These are phyloP conservation scores for Plantago major DNA, from an alignment of 257 asterid species.

Conservation along the genomic window DNA sequence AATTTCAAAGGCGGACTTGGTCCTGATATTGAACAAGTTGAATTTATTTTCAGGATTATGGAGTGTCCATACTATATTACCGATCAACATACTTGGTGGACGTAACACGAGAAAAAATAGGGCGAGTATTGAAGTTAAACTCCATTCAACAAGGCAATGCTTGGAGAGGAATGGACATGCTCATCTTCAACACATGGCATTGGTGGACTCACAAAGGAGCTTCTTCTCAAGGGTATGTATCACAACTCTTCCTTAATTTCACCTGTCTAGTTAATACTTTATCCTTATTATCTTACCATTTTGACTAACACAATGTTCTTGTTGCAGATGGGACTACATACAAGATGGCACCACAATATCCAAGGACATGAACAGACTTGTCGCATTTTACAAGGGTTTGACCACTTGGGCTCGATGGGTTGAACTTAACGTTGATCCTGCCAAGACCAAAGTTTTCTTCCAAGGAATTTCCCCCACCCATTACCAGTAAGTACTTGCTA, in stretches of 20 bases:
- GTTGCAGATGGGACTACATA: constrained; percentile 34
- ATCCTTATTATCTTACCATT: neutral
- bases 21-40: neutral
- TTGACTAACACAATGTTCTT: neutral
- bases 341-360: constrained; percentile 29
- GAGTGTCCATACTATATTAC: constrained; percentile 45
- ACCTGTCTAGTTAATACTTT: neutral
- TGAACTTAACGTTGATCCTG: constrained; percentile 1
- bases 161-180: constrained; percentile 81
- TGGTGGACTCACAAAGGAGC: constrained; percentile 88
- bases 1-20: neutral
- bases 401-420: constrained; percentile 41
- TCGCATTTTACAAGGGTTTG: constrained; percentile 35
- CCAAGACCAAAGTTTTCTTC: constrained; percentile 31
- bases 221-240: constrained; percentile 45
- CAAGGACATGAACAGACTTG: constrained; percentile 32
- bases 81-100: constrained; percentile 69
- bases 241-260: neutral
- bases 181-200: constrained; percentile 74
- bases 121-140: constrained; percentile 53
- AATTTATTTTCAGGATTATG: constrained; percentile 39
- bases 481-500: constrained; percentile 25
- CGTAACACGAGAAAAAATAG: constrained; percentile 45
- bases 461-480: constrained; percentile 42
- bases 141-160: constrained; percentile 63